Conservation (phyloP, 2,329 filamentous ascomycete genomes). For the Chalaropsis ovoidea region DNA sequence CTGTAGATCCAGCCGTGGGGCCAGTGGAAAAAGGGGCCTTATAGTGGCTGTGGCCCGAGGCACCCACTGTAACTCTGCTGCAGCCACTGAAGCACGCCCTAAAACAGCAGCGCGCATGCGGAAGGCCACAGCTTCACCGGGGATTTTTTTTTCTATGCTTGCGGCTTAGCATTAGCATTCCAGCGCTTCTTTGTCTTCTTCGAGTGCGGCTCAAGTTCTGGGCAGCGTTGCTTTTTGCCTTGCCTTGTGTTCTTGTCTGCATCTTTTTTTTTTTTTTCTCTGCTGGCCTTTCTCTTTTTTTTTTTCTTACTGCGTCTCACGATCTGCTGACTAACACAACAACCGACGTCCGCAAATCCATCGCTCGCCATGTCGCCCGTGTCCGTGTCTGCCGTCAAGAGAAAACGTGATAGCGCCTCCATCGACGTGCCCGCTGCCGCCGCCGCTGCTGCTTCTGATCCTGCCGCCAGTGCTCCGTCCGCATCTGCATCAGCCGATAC, state of each 20-base stretch:
- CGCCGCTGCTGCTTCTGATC: background rate
- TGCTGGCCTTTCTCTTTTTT: background rate
- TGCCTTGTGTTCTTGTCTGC: background rate
- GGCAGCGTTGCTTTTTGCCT: background rate
- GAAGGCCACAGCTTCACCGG: background rate
- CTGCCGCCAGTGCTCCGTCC: constrained; percentile 10
- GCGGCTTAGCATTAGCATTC: background rate
- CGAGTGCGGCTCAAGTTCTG: too few species aligned
- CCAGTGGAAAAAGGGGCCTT: background rate
- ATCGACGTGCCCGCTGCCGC: constrained; percentile 4
- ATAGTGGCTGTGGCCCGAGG: too few species aligned
- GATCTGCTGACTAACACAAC: background rate
- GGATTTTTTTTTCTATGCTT: constrained; percentile 8
- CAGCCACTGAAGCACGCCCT: too few species aligned
- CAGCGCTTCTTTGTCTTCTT: background rate
- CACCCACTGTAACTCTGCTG: too few species aligned
- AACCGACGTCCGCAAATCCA: background rate
- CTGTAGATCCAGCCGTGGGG: background rate
- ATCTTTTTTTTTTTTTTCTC: background rate
- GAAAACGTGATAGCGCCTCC: constrained; percentile 52
- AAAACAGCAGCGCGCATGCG: background rate
- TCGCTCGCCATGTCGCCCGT: constrained; percentile 44
- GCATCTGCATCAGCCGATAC: constrained; percentile 36
- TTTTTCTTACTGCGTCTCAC: background rate
- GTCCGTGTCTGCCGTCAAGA: constrained; percentile 49